Evolutionary conservation across 2,329 filamentous ascomycete genomes (phyloP), one percentile per base, ranked within the genome.

Genomic region (Corinectria fuckeliana): DNA sequence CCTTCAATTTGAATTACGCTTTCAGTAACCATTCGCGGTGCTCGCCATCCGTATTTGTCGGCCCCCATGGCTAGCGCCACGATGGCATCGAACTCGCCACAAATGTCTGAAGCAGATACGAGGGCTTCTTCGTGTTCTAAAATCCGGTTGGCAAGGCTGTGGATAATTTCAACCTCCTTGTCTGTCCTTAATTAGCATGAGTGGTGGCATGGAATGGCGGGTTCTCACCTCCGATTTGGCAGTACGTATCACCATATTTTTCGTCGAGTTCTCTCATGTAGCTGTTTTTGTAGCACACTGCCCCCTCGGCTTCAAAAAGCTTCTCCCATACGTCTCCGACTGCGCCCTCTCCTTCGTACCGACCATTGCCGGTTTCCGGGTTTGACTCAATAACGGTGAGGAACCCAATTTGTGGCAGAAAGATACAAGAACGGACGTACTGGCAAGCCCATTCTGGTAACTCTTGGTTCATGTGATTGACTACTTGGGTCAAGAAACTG

Each of bases 401-500:
- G 71, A 97, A 99, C 0, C 95, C 95, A 34, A 97, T 85, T 69
- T 97, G 93, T 0, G 93, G 94, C 62, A 96, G 90, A 73, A 95
- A 97, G 16, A 95, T 90, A 62, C 96, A 96, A 54, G 93, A 93
- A 30, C 83, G 80, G 13, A 89, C 76, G 59, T 84, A 81, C 26
- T 76, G 72, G 23, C 74, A 74, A 16, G 81, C 81, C 81, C 83
- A 82, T 59, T 84, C 80, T 1, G 93, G 89, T 18, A 95, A 79
- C 1, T 82, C 81, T 13, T 76, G 74, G 1, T 85, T 84, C 56
- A 97, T 80, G n/a, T 86, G 83, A 16, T 81, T 79, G 5, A 88
- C 88, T 2, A 92, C 86, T 52, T 87, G 76, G 2, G 85, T 88
- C 13, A 99, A 82, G 11, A 97, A 82, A 58, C 83, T 82, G 53